Base-by-base conservation (phyloP, 495 filamentous ascomycete species). In the Trichocladium antarcticum region DNA sequence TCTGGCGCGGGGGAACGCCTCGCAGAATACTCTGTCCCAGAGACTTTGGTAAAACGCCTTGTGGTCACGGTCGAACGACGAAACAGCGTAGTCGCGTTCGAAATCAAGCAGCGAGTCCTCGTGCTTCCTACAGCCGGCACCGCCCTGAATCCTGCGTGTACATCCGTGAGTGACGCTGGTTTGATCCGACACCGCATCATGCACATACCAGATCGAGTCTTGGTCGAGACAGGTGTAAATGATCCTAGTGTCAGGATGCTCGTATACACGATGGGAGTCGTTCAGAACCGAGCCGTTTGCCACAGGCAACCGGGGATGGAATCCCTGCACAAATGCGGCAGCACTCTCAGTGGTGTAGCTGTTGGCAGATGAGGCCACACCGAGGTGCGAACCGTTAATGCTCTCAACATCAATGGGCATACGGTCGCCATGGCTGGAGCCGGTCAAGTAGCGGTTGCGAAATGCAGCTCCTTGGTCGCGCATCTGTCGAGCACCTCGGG, bases 251-350 rank as follows among this genome's bases (percentile, higher is more conserved):
- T 59, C 59, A 11, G 70, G 68, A 46, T 73, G 72, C 31, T 73
- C 68, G 40, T 72, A 71, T 0, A 16, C 47, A 50, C 7, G 71
- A 28, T 15, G 69, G 70, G 19, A 27, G 8, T 27, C 8, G n/a
- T n/a, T n/a, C n/a, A n/a, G n/a, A n/a, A n/a, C n/a, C n/a, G n/a
- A n/a, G n/a, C n/a, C n/a, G n/a, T n/a, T n/a, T n/a, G n/a, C n/a
- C n/a, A n/a, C n/a, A n/a, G n/a, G n/a, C n/a, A n/a, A n/a, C n/a
- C n/a, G 69, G 1, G 70, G 69, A 29, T 72, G 72, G 22, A 73
- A 60, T 1, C 70, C 70, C 43, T 73, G 70, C 37, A 68, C 36
- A 41, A 72, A 69, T 11, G 69, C 68, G 17, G 62, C 20, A 32
- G 69, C 68, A 24, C 65, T 55, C 34, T 53, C 61, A 7, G 57